Conservation (phyloP, 169 alveolate species). For the Plasmodium falciparum region DNA sequence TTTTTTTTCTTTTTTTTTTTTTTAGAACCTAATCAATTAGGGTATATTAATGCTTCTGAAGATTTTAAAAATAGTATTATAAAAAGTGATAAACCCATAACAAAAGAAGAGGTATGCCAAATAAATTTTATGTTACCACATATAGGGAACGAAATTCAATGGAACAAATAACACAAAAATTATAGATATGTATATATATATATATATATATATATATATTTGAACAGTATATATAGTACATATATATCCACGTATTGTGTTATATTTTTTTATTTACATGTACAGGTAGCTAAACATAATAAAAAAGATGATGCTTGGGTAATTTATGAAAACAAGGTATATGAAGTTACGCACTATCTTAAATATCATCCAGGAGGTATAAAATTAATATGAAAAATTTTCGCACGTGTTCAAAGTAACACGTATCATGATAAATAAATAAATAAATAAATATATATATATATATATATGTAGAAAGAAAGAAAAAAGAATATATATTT, state of each 20-base stretch:
- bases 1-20: background rate
- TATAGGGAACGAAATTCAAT: no score
- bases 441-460: background rate
- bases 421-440: no score
- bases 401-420: no score
- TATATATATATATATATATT: constrained; percentile 5
- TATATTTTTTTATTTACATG: background rate
- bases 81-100: constrained; percentile 7
- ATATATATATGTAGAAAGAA: background rate
- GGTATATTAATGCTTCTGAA: constrained; percentile 35
- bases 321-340: constrained; percentile 83
- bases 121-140: background rate
- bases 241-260: background rate
- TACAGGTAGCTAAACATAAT: constrained; percentile 80
- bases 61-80: constrained; percentile 3
- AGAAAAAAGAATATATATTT: background rate
- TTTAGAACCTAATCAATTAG: constrained; percentile 63
- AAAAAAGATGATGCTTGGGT: constrained; percentile 85
- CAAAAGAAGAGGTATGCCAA: constrained; percentile 66
- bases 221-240: background rate
- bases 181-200: constrained; percentile 2
- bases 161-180: no score
- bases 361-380: constrained; percentile 88
- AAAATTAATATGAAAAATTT: constrained; percentile 1
- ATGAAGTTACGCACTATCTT: constrained; percentile 85